These are phyloP conservation scores for Boletales sp. DNA, from an alignment of 768 basidiomycete genomes.

Conservation along the genomic window DNA sequence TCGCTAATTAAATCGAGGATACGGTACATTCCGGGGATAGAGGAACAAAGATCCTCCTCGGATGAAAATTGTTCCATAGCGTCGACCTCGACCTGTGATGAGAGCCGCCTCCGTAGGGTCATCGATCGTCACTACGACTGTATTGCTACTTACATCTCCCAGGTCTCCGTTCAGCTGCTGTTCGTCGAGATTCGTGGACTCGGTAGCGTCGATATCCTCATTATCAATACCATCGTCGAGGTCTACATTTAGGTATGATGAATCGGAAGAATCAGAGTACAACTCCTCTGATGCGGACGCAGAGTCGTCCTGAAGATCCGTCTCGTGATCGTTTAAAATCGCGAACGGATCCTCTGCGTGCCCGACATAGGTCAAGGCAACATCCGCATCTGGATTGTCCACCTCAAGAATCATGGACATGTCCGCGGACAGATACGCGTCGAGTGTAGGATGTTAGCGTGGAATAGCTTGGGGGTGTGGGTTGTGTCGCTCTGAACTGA, in stretches of 20 bases:
- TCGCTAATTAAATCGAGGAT: slow-evolving; percentile 54
- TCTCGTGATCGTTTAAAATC: slow-evolving; percentile 4
- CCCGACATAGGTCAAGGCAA: slow-evolving; percentile 1
- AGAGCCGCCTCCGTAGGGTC: background rate
- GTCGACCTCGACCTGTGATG: slow-evolving; percentile 18
- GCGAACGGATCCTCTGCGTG: slow-evolving; percentile 10
- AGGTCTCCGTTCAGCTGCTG: slow-evolving; percentile 6
- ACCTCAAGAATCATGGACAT: slow-evolving; percentile 18
- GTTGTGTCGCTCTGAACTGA: background rate
- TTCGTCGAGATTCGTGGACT: slow-evolving; percentile 14
- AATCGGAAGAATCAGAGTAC: slow-evolving; percentile 15
- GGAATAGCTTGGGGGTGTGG: background rate
- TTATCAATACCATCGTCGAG: slow-evolving; percentile 12
- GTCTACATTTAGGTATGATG: slow-evolving; percentile 17
- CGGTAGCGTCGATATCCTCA: slow-evolving; percentile 10
- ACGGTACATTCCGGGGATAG: slow-evolving; percentile 45
- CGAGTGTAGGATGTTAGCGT: background rate
- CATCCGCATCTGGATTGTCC: slow-evolving; percentile 7
- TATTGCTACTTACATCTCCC: slow-evolving; percentile 11
- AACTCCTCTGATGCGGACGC: slow-evolving; percentile 4
- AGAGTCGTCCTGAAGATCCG: background rate
- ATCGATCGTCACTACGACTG: background rate
- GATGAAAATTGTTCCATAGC: slow-evolving; percentile 2
- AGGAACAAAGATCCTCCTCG: slow-evolving; percentile 23
- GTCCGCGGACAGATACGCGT: background rate